Evolutionary conservation across 73 alveolate genomes (phyloP).

Genomic region (Stentor coeruleus): DNA sequence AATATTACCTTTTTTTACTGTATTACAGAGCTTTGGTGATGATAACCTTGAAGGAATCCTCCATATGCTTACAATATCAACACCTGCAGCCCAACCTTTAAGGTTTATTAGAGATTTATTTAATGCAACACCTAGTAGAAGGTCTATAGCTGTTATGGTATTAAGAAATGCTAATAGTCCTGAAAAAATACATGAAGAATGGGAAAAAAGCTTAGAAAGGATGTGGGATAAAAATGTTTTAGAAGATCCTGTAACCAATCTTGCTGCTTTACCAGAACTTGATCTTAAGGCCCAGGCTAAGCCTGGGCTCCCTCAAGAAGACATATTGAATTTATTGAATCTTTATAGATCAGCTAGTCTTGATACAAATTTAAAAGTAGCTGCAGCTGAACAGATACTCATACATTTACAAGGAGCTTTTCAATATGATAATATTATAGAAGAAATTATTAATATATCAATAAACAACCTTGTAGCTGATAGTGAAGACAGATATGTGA

Average conservation of each 20-base stretch:
- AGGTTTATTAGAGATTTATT: conserved; percentile 20
- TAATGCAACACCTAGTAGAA: neutral
- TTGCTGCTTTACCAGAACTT: neutral
- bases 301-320: neutral
- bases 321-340: neutral
- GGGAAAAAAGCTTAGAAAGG: neutral
- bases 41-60: neutral
- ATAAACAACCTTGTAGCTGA: conserved; percentile 7
- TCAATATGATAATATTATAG: neutral
- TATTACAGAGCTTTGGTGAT: neutral
- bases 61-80: neutral
- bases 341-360: neutral
- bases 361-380: conserved; percentile 12
- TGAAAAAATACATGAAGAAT: neutral
- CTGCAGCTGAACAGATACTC: conserved; percentile 12
- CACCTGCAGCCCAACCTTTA: neutral
- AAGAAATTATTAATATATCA: neutral
- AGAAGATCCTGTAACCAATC: neutral
- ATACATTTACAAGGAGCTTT: neutral
- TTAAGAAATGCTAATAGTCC: neutral
- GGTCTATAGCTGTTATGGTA: neutral
- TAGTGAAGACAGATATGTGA: neutral
- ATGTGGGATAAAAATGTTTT: neutral
- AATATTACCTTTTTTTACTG: neutral
- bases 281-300: neutral